phyloP scores from a whole-genome alignment of 768 basidiomycete genomes.

The Calocybe gangraenosa region DNA sequence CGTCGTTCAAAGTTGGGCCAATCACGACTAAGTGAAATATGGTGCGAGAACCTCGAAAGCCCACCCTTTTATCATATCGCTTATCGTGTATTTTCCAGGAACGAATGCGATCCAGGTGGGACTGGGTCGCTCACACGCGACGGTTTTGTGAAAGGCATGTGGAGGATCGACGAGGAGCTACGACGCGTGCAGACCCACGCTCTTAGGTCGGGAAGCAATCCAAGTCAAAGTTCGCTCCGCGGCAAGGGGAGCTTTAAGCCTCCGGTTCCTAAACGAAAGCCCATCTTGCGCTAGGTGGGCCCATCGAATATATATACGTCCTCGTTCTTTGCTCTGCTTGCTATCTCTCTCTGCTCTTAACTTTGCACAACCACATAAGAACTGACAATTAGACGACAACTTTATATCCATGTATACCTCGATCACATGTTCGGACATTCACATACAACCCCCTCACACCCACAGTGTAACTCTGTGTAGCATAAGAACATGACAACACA shows the following conservation, averaged over 20 bases:
- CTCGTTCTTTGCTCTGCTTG: neutral
- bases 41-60: slow-evolving; percentile 43
- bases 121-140: slow-evolving; percentile 62
- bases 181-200: slow-evolving; percentile 48
- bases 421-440: neutral
- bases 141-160: slow-evolving; percentile 74
- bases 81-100: slow-evolving; percentile 41
- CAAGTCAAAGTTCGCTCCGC: slow-evolving; percentile 20
- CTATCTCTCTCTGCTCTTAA: neutral
- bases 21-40: slow-evolving; percentile 55
- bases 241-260: slow-evolving; percentile 16
- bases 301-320: neutral
- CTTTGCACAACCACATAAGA: neutral
- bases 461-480: neutral
- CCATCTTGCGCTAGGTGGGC: slow-evolving; percentile 24
- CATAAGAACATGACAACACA: neutral
- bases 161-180: slow-evolving; percentile 83
- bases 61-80: neutral
- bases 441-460: too few relatives aligned
- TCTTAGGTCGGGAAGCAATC: slow-evolving; percentile 26
- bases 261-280: slow-evolving; percentile 18
- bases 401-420: neutral
- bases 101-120: slow-evolving; percentile 57
- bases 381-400: neutral
- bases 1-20: slow-evolving; percentile 51